Evolutionary conservation across 257 asterid genomes (phyloP).

Genomic region (Solanum lycopersicoides): DNA sequence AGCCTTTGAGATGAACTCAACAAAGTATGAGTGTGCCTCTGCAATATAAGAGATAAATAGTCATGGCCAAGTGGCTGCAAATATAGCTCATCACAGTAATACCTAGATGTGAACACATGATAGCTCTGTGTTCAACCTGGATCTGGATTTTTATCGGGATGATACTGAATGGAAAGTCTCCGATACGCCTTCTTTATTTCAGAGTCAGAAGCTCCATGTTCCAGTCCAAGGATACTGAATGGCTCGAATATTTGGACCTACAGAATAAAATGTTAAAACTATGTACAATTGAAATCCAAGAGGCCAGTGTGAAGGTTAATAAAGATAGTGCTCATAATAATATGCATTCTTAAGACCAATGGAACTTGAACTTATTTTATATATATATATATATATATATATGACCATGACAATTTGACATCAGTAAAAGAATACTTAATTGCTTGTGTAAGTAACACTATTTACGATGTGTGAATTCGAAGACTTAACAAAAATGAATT

Average conservation of each 20-base stretch:
- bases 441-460: background rate
- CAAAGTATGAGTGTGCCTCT: slow-evolving; percentile 89
- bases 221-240: slow-evolving; percentile 90
- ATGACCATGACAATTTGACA: background rate
- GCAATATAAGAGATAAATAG: slow-evolving; percentile 17
- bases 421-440: background rate
- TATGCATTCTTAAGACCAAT: background rate
- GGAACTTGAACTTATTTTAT: background rate
- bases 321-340: background rate
- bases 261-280: background rate
- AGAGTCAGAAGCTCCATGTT: slow-evolving; percentile 79
- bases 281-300: background rate
- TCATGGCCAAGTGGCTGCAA: slow-evolving; percentile 5
- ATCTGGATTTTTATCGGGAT: slow-evolving; percentile 99
- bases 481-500: background rate
- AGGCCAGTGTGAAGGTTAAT: background rate
- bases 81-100: background rate
- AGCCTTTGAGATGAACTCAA: slow-evolving; percentile 92
- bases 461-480: background rate
- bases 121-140: slow-evolving; percentile 61
- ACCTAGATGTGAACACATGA: background rate
- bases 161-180: slow-evolving; percentile 90
- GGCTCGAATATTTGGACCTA: slow-evolving; percentile 89
- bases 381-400: background rate
- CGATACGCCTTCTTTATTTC: slow-evolving; percentile 98